Conservation (phyloP, 768 basidiomycete species). For the Mycena capillaripes region DNA sequence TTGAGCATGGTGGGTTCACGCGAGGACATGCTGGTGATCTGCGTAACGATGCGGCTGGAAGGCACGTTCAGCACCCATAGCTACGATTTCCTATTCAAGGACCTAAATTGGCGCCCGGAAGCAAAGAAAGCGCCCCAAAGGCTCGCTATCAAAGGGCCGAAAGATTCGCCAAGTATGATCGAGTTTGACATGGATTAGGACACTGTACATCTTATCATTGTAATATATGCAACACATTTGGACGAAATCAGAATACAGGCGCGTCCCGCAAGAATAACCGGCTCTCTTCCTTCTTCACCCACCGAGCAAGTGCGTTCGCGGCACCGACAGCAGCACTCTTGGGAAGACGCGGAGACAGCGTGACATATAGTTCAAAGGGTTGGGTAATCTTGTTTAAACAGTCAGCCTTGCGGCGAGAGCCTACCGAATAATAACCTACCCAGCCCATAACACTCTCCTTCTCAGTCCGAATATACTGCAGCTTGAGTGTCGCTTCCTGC, state of each 20-base stretch:
- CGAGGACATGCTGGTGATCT: slow-evolving; percentile 17
- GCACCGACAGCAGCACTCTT: slow-evolving; percentile 91
- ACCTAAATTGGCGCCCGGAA: slow-evolving; percentile 11
- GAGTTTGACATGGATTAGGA: slow-evolving; percentile 27
- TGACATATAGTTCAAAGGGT: slow-evolving; percentile 92
- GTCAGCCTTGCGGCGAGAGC: background rate
- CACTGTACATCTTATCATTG: background rate
- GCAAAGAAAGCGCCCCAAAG: background rate
- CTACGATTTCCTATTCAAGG: slow-evolving; percentile 27
- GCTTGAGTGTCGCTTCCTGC: slow-evolving; percentile 82
- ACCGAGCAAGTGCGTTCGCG: slow-evolving; percentile 89
- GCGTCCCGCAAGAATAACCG: slow-evolving; percentile 89
- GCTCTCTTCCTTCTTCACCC: slow-evolving; percentile 92
- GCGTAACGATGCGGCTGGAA: slow-evolving; percentile 11
- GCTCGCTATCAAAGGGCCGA: slow-evolving; percentile 8
- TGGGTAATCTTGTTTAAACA: slow-evolving; percentile 75
- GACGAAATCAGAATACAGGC: slow-evolving; percentile 77
- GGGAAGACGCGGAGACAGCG: slow-evolving; percentile 85
- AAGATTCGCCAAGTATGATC: slow-evolving; percentile 2
- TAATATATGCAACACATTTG: background rate
- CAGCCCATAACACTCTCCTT: slow-evolving; percentile 94
- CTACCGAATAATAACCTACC: slow-evolving; percentile 70
- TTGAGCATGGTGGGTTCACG: slow-evolving; percentile 12
- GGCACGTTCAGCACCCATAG: slow-evolving; percentile 12
- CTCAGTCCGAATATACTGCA: slow-evolving; percentile 89